phyloP scores from a whole-genome alignment of 352 stramenopile species.

The Salisapilia sapeloensis region DNA sequence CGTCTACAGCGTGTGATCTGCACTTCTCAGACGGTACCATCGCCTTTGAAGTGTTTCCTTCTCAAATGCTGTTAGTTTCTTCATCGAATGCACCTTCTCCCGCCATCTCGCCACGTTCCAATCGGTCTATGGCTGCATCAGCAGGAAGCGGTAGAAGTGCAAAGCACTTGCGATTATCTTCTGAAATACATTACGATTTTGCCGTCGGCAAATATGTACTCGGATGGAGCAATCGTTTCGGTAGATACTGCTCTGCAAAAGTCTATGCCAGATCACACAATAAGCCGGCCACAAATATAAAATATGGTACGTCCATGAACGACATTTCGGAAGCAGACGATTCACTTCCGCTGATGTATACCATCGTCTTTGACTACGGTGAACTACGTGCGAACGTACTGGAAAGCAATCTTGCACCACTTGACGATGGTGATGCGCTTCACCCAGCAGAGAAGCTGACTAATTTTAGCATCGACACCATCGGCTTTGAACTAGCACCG shows the following conservation, averaged over 20 bases:
- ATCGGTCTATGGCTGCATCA: no score
- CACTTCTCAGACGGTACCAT: slow-evolving; percentile 67
- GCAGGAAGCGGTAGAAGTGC: no score
- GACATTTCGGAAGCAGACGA: slow-evolving; percentile 4
- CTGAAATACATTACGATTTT: no score
- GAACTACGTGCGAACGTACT: slow-evolving; percentile 32
- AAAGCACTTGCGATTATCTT: no score
- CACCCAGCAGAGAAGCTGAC: slow-evolving; percentile 42
- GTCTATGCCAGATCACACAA: slow-evolving; percentile 3
- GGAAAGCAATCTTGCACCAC: slow-evolving; percentile 22
- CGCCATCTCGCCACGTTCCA: no score
- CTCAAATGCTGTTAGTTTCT: slow-evolving; percentile 67
- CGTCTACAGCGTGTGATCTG: slow-evolving; percentile 39
- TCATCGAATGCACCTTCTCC: no score
- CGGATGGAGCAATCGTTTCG: slow-evolving; percentile 57
- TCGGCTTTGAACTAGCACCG: slow-evolving; percentile 47
- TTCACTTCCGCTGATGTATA: slow-evolving; percentile 12
- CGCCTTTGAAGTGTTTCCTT: slow-evolving; percentile 54
- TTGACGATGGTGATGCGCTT: slow-evolving; percentile 35
- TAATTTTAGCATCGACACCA: slow-evolving; percentile 62
- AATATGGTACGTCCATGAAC: slow-evolving; percentile 6
- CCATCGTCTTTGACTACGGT: slow-evolving; percentile 54
- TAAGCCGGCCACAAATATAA: slow-evolving; percentile 3
- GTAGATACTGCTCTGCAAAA: slow-evolving; percentile 43
- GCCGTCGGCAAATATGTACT: slow-evolving; percentile 31